Evolutionary conservation across 352 stramenopile species (phyloP), one percentile per base, ranked within the genome.

Genomic region (Phytopythium oedochilum): DNA sequence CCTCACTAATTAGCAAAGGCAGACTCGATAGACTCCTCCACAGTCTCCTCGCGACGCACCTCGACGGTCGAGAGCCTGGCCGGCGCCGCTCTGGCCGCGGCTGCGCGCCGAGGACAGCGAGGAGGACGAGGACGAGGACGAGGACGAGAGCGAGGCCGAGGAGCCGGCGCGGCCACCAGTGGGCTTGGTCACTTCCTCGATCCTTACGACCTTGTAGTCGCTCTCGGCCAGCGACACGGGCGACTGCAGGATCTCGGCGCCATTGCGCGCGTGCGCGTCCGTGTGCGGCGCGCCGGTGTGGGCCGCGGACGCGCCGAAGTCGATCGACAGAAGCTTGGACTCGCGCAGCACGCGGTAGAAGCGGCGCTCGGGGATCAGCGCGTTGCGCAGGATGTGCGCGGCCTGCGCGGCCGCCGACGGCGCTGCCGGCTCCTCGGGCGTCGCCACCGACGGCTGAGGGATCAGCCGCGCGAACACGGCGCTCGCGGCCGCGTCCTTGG

Each of bases 311-410:
- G 56, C 64, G 20, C 58, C 67, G 59, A 81, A 82, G 45, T 88
- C 75, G 58, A 91, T 85, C 7, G 73, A 40, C 42, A 75, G 88
- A 7, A 91, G 65, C 46, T 85, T 86, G 46, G 73, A 66, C 52
- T 91, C 80, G 40, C 75, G 55, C 47, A 88, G 45, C 34, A 91
- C 77, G 39, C 80, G 80, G 49, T 91, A 91, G 70, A 87, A 91
- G 26, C 72, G 68, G 6, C 45, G 50, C 49, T 91, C 80, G 1
- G 57, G 50, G 22, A 86, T 58, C 17, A 89, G 61, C 10, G 70
- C 67, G 38, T 74, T 68, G 22, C 58, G 66, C 52, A 78, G 42
- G 32, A 65, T 55, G 3, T 59, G 43, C 3, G 62, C 55, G 9
- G 59, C 53, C 3, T 54, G 63, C 7, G 59, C 31, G 15, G 10